Base-by-base conservation (phyloP, 2,329 filamentous ascomycete species). In the Diaporthe caulivora region DNA sequence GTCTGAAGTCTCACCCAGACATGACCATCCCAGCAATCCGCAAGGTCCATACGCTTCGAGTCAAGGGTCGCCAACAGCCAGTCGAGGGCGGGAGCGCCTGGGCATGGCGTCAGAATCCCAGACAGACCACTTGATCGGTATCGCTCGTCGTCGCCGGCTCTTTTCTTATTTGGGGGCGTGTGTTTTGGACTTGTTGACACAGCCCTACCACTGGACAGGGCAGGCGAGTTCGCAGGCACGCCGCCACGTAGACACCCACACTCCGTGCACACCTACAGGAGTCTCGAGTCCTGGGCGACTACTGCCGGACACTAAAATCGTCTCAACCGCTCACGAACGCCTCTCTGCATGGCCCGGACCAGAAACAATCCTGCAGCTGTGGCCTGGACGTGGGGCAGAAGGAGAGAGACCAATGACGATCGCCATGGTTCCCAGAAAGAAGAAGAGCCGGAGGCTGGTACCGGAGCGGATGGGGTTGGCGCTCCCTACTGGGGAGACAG, bases 1-100 rank as follows among this genome's bases (percentile, higher is more conserved):
- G 62, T 72, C 34, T 69, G 55, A 49, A 72, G 70, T 74, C 72
- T 72, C 72, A 69, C 44, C 72, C 70, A 72, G 62, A 72, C 72
- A 69, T 69, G 72, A 72, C n/a, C 54, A 74, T 72, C 72, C 72
- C 64, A 44, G 73, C 29, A 40, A 40, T 40, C 44, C 65, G 37
- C 62, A 55, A 71, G 58, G 29, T 55, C 58, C 65, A 49, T 70
- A 70, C 51, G 58, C 72, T 69, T 64, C 71, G 68, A 62, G 58
- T 54, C 71, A 57, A 75, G 71, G 71, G 64, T 71, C 55, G n/a
- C 51, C 47, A 18, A 49, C 37, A 47, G 42, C 37, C 24, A 49
- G 37, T 72, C 34, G 64, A 31, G 40, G 60, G 64, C 51, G 49
- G 64, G 24, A 72, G 58, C 54, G 65, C 60, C 70, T 58, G 73